Evolutionary conservation across 2,329 filamentous ascomycete species (phyloP).

Genomic region (Verticillium albo-atrum): DNA sequence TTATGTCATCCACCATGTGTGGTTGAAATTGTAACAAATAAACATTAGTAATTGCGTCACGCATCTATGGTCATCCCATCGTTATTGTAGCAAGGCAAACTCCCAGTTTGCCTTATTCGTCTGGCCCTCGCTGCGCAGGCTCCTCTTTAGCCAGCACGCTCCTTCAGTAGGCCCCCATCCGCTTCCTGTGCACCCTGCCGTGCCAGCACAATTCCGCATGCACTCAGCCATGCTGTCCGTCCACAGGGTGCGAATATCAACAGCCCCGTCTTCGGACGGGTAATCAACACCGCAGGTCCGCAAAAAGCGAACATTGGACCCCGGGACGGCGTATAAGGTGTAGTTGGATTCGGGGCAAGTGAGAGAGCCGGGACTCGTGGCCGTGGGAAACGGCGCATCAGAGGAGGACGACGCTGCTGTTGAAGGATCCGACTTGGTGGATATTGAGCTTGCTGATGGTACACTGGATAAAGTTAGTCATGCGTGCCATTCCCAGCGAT

Average conservation of each 20-base stretch:
- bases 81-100: slow-evolving; percentile 32
- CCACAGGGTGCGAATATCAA: slow-evolving; percentile 27
- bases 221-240: slow-evolving; percentile 37
- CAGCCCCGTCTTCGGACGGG: slow-evolving; percentile 25
- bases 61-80: background rate
- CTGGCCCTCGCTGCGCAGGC: slow-evolving; percentile 23
- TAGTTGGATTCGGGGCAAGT: slow-evolving; percentile 39
- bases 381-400: slow-evolving; percentile 8
- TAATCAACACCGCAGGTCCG: slow-evolving; percentile 43
- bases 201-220: slow-evolving; percentile 38
- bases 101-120: slow-evolving; percentile 32
- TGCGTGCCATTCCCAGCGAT: background rate
- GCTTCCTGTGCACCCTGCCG: slow-evolving; percentile 32
- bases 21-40: background rate
- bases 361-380: slow-evolving; percentile 18
- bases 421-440: slow-evolving; percentile 1
- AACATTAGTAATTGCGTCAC: background rate
- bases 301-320: slow-evolving; percentile 34
- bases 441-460: background rate
- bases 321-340: slow-evolving; percentile 36
- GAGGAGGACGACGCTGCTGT: slow-evolving; percentile 14
- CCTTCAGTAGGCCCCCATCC: slow-evolving; percentile 39
- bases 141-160: slow-evolving; percentile 42
- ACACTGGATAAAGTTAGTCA: background rate
- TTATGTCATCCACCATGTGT: too few relatives aligned